phyloP scores from a whole-genome alignment of 176 grass and related monocot genomes.

The Bothriochloa decipiens region DNA sequence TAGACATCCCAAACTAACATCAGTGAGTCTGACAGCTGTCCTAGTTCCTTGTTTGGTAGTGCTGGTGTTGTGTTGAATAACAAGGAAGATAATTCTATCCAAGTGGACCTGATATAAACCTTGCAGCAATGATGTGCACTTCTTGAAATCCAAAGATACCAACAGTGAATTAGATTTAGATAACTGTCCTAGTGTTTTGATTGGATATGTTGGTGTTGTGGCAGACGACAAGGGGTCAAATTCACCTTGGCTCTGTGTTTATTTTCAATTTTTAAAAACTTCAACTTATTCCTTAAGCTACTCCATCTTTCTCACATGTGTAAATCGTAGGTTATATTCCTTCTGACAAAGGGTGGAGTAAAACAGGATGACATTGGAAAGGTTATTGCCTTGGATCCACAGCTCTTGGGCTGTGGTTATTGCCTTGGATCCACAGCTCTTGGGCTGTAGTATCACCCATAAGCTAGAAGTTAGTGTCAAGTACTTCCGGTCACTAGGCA shows the following conservation, averaged over 20 bases:
- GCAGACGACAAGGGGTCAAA: not conserved
- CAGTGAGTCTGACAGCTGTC: not conserved
- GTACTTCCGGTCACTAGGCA: constrained; percentile 86
- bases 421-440: too few relatives aligned
- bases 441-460: constrained; percentile 83
- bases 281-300: not conserved
- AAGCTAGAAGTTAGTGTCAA: constrained; percentile 89
- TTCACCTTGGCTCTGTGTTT: not conserved
- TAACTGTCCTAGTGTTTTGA: not conserved
- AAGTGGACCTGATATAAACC: not conserved
- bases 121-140: not conserved
- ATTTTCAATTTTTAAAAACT: not conserved
- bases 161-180: not conserved
- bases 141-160: not conserved
- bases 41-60: not conserved
- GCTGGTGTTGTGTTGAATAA: not conserved
- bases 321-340: constrained; percentile 68
- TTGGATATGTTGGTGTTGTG: not conserved
- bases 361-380: constrained; percentile 80
- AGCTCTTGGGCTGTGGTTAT: constrained; percentile 89
- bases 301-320: constrained; percentile 34
- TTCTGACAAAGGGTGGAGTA: constrained; percentile 83
- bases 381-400: constrained; percentile 87
- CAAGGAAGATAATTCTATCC: not conserved
- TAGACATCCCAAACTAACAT: not conserved